These are phyloP conservation scores for Agarophyton chilense DNA, from an alignment of 23 red algal species.

Conservation along the genomic window DNA sequence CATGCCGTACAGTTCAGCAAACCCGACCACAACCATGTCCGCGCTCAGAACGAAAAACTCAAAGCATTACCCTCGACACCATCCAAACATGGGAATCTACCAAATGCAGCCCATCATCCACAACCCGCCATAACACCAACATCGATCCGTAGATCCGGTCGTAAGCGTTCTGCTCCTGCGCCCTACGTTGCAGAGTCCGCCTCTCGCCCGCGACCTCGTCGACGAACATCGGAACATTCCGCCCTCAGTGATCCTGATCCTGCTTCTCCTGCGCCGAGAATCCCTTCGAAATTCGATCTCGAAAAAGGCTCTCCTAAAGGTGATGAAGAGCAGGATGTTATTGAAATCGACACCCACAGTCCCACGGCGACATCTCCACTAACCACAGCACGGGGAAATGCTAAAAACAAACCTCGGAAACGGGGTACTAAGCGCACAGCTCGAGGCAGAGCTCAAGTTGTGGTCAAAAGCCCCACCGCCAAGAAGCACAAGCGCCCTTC, in stretches of 20 bases:
- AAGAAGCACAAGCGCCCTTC: not conserved
- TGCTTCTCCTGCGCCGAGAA: not conserved
- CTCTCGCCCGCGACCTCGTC: slow-evolving; percentile 11
- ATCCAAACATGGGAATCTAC: not conserved
- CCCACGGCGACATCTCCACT: not conserved
- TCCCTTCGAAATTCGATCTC: not conserved
- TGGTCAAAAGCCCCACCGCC: not conserved
- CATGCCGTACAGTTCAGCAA: not conserved
- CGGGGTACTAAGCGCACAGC: not conserved
- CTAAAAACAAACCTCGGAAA: not conserved
- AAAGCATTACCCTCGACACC: not conserved
- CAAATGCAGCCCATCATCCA: not conserved
- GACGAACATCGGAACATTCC: not conserved
- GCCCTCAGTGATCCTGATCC: not conserved
- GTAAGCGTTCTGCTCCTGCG: not conserved
- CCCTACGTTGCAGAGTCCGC: slow-evolving; percentile 17
- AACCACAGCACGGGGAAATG: not conserved
- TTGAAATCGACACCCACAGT: not conserved
- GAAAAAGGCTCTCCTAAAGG: not conserved
- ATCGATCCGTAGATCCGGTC: not conserved
- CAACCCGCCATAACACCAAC: not conserved
- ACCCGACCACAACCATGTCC: not conserved
- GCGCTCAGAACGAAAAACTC: not conserved
- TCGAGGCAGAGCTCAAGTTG: not conserved
- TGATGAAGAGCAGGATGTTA: not conserved